phyloP scores from a whole-genome alignment of 345 rosid genomes.

The Rubroshorea leprosula region DNA sequence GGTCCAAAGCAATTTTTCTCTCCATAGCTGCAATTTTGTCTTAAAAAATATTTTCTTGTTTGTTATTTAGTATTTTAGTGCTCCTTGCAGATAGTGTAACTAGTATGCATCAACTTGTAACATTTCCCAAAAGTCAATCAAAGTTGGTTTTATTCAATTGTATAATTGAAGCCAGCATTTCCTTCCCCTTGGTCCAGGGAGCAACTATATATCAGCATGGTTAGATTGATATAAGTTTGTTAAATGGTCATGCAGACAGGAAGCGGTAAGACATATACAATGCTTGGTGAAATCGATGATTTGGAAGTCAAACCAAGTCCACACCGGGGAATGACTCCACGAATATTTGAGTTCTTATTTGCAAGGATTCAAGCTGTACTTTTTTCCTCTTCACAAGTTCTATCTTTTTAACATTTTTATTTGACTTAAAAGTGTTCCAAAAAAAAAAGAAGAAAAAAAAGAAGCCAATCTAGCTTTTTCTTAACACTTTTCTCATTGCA shows the following conservation, averaged over 20 bases:
- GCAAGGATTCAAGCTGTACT: constrained; percentile 92
- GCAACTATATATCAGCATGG: too few species aligned
- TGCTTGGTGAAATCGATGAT: constrained; percentile 83
- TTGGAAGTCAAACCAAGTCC: constrained; percentile 76
- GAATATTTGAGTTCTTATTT: constrained; percentile 94
- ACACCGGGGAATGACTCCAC: constrained; percentile 89
- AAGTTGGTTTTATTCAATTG: background rate
- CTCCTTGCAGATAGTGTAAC: background rate
- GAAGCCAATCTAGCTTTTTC: background rate
- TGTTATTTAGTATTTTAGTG: background rate
- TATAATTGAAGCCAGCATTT: background rate
- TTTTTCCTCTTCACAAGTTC: constrained; percentile 15
- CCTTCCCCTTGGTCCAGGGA: too few species aligned
- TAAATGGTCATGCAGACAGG: constrained; percentile 62
- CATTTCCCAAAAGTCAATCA: background rate
- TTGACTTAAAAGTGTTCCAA: background rate
- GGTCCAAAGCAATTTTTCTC: too few species aligned
- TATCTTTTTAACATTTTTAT: background rate
- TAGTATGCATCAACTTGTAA: background rate
- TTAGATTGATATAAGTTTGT: constrained; percentile 10
- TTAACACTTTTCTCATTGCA: constrained; percentile 24
- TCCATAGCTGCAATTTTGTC: background rate
- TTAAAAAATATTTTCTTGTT: background rate
- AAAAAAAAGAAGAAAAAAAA: too few species aligned
- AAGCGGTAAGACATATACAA: constrained; percentile 96